These are phyloP conservation scores for Hyparrhenia diplandra DNA, from an alignment of 176 grass and related monocot genomes.

Conservation along the genomic window DNA sequence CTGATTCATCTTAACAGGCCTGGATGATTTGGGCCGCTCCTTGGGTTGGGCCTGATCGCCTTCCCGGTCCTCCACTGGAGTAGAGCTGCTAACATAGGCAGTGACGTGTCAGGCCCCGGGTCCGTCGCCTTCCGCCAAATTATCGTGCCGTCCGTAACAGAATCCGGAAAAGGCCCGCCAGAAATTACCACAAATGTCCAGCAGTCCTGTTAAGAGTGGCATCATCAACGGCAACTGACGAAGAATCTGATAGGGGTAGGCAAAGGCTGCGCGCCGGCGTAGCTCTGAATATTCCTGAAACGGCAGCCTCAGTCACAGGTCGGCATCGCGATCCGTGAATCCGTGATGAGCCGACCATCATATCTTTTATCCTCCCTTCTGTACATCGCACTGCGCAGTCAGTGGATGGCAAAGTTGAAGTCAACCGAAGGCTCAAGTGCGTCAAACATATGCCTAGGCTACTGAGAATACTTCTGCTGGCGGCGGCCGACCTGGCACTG, in stretches of 20 bases:
- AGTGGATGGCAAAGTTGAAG: background rate
- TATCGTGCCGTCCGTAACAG: conserved; percentile 13
- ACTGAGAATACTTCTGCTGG: background rate
- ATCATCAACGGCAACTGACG: background rate
- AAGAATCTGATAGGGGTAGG: conserved; percentile 22
- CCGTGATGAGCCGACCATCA: conserved; percentile 10
- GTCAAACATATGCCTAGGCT: background rate
- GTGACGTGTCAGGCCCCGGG: conserved; percentile 32
- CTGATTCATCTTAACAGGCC: too few relatives aligned
- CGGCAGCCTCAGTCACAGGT: background rate
- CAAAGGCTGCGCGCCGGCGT: conserved; percentile 6
- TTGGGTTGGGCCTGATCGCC: too few relatives aligned
- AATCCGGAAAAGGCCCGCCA: conserved; percentile 9
- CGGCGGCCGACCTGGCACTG: background rate
- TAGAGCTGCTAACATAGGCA: too few relatives aligned
- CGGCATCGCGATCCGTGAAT: background rate
- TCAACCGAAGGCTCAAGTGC: background rate
- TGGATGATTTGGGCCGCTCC: too few relatives aligned
- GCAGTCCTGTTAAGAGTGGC: background rate
- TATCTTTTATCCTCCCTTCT: conserved; percentile 13
- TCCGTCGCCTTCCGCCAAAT: conserved; percentile 32
- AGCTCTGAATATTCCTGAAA: conserved; percentile 50
- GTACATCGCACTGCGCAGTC: too few relatives aligned
- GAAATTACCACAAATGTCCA: conserved; percentile 28
- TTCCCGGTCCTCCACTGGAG: too few relatives aligned